phyloP scores from a whole-genome alignment of 2,329 filamentous ascomycete species.

The Penicillium brevicompactum region DNA sequence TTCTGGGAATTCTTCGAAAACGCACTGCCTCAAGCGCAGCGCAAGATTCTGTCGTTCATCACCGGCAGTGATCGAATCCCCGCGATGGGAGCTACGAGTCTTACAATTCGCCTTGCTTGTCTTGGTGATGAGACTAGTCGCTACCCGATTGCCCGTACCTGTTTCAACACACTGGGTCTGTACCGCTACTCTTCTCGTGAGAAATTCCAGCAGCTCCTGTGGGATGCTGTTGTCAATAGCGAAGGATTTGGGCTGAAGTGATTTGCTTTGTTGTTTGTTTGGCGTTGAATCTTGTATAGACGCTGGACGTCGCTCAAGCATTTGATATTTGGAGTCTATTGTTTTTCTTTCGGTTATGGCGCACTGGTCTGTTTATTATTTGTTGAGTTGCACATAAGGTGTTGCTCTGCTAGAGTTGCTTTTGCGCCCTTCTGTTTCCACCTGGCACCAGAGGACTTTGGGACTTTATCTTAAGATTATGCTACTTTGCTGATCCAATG shows the following conservation, averaged over 20 bases:
- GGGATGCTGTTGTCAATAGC: conserved; percentile 85
- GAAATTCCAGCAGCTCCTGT: conserved; percentile 71
- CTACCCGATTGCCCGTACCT: conserved; percentile 85
- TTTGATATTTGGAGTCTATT: not conserved
- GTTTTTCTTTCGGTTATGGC: not conserved
- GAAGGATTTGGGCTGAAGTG: conserved; percentile 86
- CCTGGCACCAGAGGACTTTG: not conserved
- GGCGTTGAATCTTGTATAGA: conserved; percentile 10
- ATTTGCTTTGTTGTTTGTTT: conserved; percentile 1
- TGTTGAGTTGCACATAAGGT: not conserved
- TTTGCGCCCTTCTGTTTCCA: not conserved
- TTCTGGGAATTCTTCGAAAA: conserved; percentile 83
- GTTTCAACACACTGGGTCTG: conserved; percentile 82
- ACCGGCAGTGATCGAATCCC: conserved; percentile 90
- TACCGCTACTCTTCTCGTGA: conserved; percentile 70
- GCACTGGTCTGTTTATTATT: not conserved
- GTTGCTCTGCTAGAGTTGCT: not conserved
- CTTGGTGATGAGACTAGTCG: conserved; percentile 72
- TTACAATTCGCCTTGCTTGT: conserved; percentile 75
- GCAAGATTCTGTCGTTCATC: conserved; percentile 80
- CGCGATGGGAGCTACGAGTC: conserved; percentile 78
- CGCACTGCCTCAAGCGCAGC: conserved; percentile 68
- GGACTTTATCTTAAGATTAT: not conserved
- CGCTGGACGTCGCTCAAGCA: conserved; percentile 12
- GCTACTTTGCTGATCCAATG: not conserved